Evolutionary conservation across 2,329 filamentous ascomycete species (phyloP).

Genomic region (Monilinia fructigena): DNA sequence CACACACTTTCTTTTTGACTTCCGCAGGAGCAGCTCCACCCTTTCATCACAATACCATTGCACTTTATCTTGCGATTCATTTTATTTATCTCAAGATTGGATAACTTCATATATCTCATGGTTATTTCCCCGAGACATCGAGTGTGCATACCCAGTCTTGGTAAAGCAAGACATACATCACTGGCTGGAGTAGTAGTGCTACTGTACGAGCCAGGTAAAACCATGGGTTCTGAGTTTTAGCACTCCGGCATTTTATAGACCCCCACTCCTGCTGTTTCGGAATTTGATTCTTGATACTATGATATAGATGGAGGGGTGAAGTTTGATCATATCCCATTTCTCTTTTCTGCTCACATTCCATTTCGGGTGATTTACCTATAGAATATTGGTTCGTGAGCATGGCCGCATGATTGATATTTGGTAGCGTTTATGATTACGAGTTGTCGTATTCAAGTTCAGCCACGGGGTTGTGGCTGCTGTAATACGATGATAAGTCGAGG

Average conservation of each 20-base stretch:
- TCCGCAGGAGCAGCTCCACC: background rate
- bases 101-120: background rate
- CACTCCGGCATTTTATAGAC: background rate
- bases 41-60: background rate
- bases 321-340: slow-evolving; percentile 12
- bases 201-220: background rate
- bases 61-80: slow-evolving; percentile 5
- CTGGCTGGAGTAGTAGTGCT: slow-evolving; percentile 10
- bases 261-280: slow-evolving; percentile 10
- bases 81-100: slow-evolving; percentile 1
- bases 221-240: background rate
- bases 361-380: background rate
- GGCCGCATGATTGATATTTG: slow-evolving; percentile 9
- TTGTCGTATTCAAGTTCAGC: slow-evolving; percentile 2
- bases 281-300: background rate
- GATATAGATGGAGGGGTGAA: background rate
- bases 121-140: slow-evolving; percentile 18
- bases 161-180: slow-evolving; percentile 18
- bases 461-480: slow-evolving; percentile 5
- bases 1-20: slow-evolving; percentile 13
- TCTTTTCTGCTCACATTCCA: background rate
- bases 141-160: slow-evolving; percentile 8
- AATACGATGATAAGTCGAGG: background rate
- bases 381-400: slow-evolving; percentile 7
- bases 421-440: background rate